phyloP scores from a whole-genome alignment of 1,284 basidiomycete genomes.

The Vanrija sp. region DNA sequence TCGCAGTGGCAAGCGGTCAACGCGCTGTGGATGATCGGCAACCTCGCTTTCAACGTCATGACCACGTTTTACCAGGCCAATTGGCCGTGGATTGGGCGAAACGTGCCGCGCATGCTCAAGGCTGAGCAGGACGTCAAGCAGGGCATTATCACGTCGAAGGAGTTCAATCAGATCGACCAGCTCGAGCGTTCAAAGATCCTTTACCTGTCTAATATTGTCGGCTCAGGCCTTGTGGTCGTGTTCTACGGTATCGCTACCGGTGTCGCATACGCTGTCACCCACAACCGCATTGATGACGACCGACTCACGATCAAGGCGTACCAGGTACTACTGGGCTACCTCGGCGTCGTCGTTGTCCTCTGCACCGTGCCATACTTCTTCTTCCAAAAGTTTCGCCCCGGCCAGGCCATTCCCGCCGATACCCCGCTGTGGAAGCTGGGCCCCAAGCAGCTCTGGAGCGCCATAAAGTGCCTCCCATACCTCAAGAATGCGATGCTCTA shows the following conservation, averaged over 20 bases:
- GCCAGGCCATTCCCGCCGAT: slow-evolving; percentile 16
- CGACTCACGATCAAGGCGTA: slow-evolving; percentile 4
- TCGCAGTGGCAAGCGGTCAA: slow-evolving; percentile 16
- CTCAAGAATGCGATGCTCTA: slow-evolving; percentile 16
- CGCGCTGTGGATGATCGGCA: slow-evolving; percentile 15
- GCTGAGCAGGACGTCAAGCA: slow-evolving; percentile 15
- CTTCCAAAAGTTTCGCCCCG: slow-evolving; percentile 14
- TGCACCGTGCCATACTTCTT: slow-evolving; percentile 15
- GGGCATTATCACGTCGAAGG: slow-evolving; percentile 14
- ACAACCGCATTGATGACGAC: not conserved
- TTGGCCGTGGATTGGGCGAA: slow-evolving; percentile 14
- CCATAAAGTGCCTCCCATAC: slow-evolving; percentile 8
- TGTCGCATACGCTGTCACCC: slow-evolving; percentile 9
- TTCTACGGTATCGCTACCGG: slow-evolving; percentile 8
- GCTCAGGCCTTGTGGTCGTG: slow-evolving; percentile 10
- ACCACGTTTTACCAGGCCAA: slow-evolving; percentile 17
- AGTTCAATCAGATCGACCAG: slow-evolving; percentile 11
- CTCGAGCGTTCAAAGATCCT: slow-evolving; percentile 18
- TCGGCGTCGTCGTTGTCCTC: slow-evolving; percentile 8
- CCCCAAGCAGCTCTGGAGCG: slow-evolving; percentile 11
- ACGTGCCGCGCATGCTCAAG: slow-evolving; percentile 15
- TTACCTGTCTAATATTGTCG: slow-evolving; percentile 9
- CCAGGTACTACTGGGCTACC: slow-evolving; percentile 13
- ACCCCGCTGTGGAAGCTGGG: slow-evolving; percentile 7
- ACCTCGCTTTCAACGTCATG: slow-evolving; percentile 7